Evolutionary conservation across 2,329 filamentous ascomycete genomes (phyloP), one percentile per base, ranked within the genome.

Genomic region (Didymellaceae sp.): DNA sequence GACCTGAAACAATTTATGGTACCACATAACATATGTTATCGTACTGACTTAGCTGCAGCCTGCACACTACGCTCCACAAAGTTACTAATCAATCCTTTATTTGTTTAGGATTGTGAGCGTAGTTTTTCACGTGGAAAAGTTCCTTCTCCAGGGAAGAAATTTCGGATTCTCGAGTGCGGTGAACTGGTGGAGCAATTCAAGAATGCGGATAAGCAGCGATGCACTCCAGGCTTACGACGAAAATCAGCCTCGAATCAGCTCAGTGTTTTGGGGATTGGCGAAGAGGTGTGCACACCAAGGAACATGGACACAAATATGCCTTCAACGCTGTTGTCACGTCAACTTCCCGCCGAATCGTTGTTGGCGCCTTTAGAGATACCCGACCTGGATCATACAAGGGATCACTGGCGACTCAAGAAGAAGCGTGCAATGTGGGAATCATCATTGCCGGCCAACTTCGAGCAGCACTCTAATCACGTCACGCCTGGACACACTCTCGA

Each of bases 11-110:
- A 22, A 46, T 52, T 42, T 52, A 50, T 54, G 66, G 59, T 54
- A 59, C 63, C 61, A 62, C 61, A 45, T 61, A 63, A 63, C 48
- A 35, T 43, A 64, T 53, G 62, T 62, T 32, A 55, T 61, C 57
- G 37, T 51, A 71, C 71, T 73, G 44, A 74, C 65, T 52, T 53
- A 30, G 55, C 41, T 53, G 32, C 58, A 79, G 76, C 78, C 78
- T 47, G 78, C 78, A 47, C 77, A 72, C 58, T 77, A 80, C 57
- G 78, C 77, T 59, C 78, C 78, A 45, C 78, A 80, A 59, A 79
- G 77, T 66, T 79, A 78, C 68, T 80, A 77, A 74, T 48, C n/a
- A 16, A 40, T 52, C 45, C 59, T 43, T 43, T 51, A 42, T 52
- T 50, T 39, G 16, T 59, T 43, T 65, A 70, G 65, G 61, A 45